Base-by-base conservation (phyloP, 169 alveolate species). In the Babesia divergens region DNA sequence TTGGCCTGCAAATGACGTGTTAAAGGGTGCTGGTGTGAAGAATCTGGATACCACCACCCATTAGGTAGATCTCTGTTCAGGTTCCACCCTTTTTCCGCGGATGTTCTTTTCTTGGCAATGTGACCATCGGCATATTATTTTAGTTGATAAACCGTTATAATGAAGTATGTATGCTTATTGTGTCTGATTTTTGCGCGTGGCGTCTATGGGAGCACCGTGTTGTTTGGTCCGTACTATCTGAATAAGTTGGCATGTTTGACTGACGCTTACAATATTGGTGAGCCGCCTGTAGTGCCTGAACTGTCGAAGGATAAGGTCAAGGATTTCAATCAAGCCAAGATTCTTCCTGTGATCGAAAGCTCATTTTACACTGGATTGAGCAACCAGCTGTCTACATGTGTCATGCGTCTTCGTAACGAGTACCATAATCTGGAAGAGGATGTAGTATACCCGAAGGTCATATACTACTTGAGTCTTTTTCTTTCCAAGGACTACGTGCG, bases 401-500 rank as follows among this genome's bases (percentile, higher is more conserved):
- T 44, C 16, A 62, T 62, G 60, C 42, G 59, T 4, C 72, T 62
- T 6, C 53, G 55, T 37, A 20, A 37, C 34, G 87, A 79, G 46
- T 32, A 44, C 54, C 55, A 42, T 26, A 14, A n/a, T 26, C 37
- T 79, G 16, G 46, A 69, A 20, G 62, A 54, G 47, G 82, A 69
- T 18, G 38, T 79, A n/a, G 59, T 42, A 6, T 79, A 69, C 18
- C 72, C 87, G 16, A 47, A 60, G 34, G 67, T 53, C 24, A 18
- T 53, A 32, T 38, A 14, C 38, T 13, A 18, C 1, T 46, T 79
- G 31, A 69, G 46, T 3, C 55, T n/a, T 29, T 38, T 14, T 6
- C 18, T 79, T 18, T 66, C 83, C 3, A 69, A 69, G 71, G 87
- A 79, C 35, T 79, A 79, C 46, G 87, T 79, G 24, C 60, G 74